A percentile compares a stretch with the other conserved stretches of the same genome.
Conservation (phyloP, 345 rosid species). For the Hypericum androsaemum region DNA sequence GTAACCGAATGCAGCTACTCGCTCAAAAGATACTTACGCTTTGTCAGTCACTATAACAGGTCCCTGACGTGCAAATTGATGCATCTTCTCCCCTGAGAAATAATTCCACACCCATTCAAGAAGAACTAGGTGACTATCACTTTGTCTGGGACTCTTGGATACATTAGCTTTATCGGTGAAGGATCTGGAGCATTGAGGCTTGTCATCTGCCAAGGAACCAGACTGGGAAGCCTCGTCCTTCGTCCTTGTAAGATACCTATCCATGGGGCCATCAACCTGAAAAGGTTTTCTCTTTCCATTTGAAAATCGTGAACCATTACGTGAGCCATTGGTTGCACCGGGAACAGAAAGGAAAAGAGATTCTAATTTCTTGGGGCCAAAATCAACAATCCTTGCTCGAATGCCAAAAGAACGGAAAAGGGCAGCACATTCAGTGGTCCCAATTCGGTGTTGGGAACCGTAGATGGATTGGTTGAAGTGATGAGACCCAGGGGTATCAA, state of each 20-base stretch:
- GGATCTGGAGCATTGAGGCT: conserved; percentile 3
- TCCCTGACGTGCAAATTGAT: conserved; percentile 13
- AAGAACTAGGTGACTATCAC: conserved; percentile 34
- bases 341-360: conserved; percentile 55
- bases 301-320: not conserved
- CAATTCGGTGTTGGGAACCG: conserved; percentile 52
- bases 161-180: conserved; percentile 5
- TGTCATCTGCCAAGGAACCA: conserved; percentile 3
- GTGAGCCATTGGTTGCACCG: conserved; percentile 32
- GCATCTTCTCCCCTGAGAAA: conserved; percentile 39
- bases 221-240: conserved; percentile 10
- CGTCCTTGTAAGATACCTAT: conserved; percentile 32
- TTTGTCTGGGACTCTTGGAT: conserved; percentile 15
- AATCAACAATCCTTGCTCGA: conserved; percentile 64
- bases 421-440: conserved; percentile 74
- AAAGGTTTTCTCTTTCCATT: conserved; percentile 25
- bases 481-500: conserved; percentile 49
- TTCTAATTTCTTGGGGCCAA: conserved; percentile 49
- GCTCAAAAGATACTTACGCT: conserved; percentile 30
- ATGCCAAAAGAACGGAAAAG: conserved; percentile 68
- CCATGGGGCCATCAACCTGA: conserved; percentile 58
- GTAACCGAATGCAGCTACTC: not conserved
- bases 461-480: conserved; percentile 42
- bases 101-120: conserved; percentile 81
- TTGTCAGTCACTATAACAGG: conserved; percentile 36